Conservation (phyloP, 192 early-diverging fungal genomes). For the Obelidium mucronatum region DNA sequence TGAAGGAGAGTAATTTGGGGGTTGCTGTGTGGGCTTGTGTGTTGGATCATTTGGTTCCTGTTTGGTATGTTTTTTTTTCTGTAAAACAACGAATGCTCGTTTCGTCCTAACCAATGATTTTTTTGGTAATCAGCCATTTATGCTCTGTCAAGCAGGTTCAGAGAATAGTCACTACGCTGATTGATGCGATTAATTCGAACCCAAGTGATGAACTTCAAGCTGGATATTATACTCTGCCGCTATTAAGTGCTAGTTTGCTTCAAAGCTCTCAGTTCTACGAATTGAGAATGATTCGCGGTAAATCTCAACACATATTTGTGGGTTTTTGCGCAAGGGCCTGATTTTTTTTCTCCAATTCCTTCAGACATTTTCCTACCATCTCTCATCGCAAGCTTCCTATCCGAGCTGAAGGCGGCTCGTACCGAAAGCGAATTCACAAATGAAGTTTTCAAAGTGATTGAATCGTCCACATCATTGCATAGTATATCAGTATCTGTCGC, state of each 20-base stretch:
- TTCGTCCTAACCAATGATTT: no score
- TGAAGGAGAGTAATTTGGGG: not conserved
- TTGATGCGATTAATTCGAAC: not conserved
- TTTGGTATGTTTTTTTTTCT: constrained; percentile 19
- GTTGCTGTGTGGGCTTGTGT: constrained; percentile 17
- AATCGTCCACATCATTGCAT: no score
- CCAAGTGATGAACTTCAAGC: not conserved
- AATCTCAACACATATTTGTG: not conserved
- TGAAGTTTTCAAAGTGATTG: no score
- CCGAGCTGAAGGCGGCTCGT: not conserved
- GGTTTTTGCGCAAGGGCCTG: no score
- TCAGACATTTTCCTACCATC: not conserved
- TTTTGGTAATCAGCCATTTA: constrained; percentile 9
- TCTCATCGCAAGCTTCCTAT: not conserved
- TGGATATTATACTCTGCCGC: not conserved
- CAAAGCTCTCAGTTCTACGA: constrained; percentile 29
- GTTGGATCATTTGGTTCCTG: constrained; percentile 31
- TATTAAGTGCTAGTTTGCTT: constrained; percentile 10
- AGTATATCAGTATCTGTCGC: no score
- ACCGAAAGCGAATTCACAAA: no score
- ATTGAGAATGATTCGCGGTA: constrained; percentile 18
- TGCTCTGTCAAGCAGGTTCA: constrained; percentile 2
- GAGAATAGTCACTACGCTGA: not conserved
- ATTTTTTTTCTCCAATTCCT: not conserved
- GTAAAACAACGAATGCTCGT: no score